Conservation (phyloP, 2,329 filamentous ascomycete genomes). For the Colletotrichum gloeosporioides region DNA sequence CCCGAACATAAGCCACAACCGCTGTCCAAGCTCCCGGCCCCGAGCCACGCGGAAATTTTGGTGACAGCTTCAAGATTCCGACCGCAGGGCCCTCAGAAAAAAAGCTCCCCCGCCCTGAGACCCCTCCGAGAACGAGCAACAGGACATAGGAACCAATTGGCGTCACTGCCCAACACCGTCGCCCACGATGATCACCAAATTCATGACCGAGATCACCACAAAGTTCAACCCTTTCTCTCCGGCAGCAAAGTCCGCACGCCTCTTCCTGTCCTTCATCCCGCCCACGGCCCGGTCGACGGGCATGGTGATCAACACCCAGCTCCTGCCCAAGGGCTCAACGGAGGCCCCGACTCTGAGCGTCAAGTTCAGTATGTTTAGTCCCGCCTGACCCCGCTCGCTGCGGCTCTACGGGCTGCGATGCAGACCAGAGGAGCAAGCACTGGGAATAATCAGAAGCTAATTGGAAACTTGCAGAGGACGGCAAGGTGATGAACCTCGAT, state of each 20-base stretch:
- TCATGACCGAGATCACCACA: constrained; percentile 83
- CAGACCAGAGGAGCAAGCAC: not conserved
- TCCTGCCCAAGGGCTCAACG: constrained; percentile 73
- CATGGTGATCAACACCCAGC: constrained; percentile 79
- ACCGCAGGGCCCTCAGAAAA: not conserved
- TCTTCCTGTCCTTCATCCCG: constrained; percentile 87
- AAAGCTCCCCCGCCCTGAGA: not conserved
- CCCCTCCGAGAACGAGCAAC: not conserved
- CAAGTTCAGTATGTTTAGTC: constrained; percentile 77
- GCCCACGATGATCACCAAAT: constrained; percentile 78
- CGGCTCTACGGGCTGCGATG: not conserved
- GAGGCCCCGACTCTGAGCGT: constrained; percentile 74
- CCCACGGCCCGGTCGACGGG: constrained; percentile 74
- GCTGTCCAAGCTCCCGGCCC: constrained; percentile 16
- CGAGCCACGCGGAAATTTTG: constrained; percentile 21
- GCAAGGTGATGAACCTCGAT: constrained; percentile 86
- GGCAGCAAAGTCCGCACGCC: constrained; percentile 79
- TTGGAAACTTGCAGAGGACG: constrained; percentile 71
- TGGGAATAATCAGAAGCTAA: not conserved
- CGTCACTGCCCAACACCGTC: not conserved
- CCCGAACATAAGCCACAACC: not conserved
- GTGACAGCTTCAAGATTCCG: not conserved
- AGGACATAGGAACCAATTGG: not conserved
- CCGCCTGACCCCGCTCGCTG: not conserved
- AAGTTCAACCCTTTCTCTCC: constrained; percentile 92